Percentiles rank a stretch among this genome's conserved stretches.
Evolutionary conservation across 2,329 filamentous ascomycete genomes (phyloP).

Genomic region (Fusarium concolor): DNA sequence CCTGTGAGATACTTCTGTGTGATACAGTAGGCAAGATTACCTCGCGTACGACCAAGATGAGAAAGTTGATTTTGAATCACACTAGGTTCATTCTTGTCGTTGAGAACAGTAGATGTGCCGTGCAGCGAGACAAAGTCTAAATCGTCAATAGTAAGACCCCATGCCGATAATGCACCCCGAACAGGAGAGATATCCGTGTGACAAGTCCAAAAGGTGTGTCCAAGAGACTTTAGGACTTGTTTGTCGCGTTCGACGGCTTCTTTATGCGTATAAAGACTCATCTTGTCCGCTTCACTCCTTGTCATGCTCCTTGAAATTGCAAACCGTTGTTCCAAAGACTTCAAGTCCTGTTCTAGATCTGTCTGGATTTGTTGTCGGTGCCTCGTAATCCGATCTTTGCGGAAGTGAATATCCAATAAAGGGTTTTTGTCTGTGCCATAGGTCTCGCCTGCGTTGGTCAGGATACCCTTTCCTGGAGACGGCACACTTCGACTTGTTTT

Average conservation of each 20-base stretch:
- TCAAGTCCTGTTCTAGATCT: no score
- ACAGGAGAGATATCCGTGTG: neutral
- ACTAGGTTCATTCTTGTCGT: neutral
- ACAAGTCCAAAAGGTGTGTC: neutral
- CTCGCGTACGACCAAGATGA: neutral
- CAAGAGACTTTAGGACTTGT: neutral
- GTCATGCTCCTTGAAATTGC: no score
- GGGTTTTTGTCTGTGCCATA: no score
- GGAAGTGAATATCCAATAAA: no score
- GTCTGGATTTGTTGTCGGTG: no score
- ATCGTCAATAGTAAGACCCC: neutral
- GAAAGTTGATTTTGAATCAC: neutral
- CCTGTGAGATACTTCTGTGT: neutral
- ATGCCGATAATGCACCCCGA: neutral
- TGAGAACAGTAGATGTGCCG: neutral
- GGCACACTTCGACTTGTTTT: neutral
- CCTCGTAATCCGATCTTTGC: no score
- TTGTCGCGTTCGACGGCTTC: neutral
- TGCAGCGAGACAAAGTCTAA: neutral
- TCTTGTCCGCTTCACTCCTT: no score
- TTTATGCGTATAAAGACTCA: no score
- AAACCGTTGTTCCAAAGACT: no score
- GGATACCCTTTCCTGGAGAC: neutral
- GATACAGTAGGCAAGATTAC: no score
- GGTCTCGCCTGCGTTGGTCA: neutral